Conservation (phyloP, 2,329 filamentous ascomycete genomes). For the Fusarium sterilihyphosum region DNA sequence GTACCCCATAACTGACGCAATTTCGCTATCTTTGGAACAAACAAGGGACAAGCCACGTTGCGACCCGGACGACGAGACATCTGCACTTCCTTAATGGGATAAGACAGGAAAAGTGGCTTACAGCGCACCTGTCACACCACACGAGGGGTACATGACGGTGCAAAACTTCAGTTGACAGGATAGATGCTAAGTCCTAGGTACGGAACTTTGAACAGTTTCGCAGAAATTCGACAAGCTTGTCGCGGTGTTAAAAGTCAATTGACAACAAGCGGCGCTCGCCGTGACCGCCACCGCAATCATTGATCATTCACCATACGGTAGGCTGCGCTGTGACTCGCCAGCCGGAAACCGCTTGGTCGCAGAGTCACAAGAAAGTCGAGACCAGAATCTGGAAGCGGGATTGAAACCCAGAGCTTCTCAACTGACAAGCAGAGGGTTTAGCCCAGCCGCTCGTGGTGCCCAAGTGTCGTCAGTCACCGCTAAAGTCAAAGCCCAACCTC, state of each 20-base stretch:
- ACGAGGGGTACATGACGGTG: conserved; percentile 25
- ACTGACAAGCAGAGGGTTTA: conserved; percentile 6
- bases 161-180: conserved; percentile 11
- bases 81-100: conserved; percentile 38
- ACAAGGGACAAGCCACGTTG: conserved; percentile 37
- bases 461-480: conserved; percentile 39
- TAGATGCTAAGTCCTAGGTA: conserved; percentile 16
- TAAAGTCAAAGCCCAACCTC: conserved; percentile 34
- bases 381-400: neutral
- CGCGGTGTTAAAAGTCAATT: conserved; percentile 6
- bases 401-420: conserved; percentile 1
- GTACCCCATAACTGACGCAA: conserved; percentile 35
- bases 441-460: conserved; percentile 26
- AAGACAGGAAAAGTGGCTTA: conserved; percentile 31
- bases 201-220: conserved; percentile 4
- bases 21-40: conserved; percentile 31
- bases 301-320: conserved; percentile 19
- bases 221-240: neutral
- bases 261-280: conserved; percentile 21
- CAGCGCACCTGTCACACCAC: conserved; percentile 39
- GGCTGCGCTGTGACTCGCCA: conserved; percentile 37
- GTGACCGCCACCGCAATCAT: conserved; percentile 29
- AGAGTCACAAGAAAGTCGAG: conserved; percentile 29
- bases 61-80: conserved; percentile 26
- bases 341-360: conserved; percentile 28